These are phyloP conservation scores for Manihot esculenta DNA, from an alignment of 441 rosid species.

Conservation along the genomic window DNA sequence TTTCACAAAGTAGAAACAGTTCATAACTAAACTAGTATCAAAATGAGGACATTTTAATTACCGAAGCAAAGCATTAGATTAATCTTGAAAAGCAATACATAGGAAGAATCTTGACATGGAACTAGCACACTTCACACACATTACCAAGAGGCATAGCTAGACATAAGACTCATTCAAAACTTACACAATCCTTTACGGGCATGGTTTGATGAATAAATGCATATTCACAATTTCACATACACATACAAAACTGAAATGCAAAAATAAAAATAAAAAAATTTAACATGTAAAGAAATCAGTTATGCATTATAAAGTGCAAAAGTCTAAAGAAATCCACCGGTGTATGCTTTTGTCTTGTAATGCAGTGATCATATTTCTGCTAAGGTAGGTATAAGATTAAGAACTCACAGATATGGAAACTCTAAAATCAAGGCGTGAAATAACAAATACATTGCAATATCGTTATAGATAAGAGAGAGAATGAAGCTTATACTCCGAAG, in stretches of 20 bases:
- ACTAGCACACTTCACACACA: not conserved
- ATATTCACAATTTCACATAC: not conserved
- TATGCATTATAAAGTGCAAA: not conserved
- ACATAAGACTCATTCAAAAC: not conserved
- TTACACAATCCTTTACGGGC: not conserved
- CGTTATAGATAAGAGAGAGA: not conserved
- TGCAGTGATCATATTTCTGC: not conserved
- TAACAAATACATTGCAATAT: not conserved
- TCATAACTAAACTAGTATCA: not conserved
- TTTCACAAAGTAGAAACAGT: not conserved
- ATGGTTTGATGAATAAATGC: not conserved
- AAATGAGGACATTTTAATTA: not conserved
- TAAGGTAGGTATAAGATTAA: not conserved
- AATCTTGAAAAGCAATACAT: not conserved
- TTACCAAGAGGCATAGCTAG: not conserved
- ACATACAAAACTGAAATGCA: not conserved
- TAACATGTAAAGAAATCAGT: not conserved
- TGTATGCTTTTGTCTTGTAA: not conserved
- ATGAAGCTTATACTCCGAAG: constrained; percentile 34
- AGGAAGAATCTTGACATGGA: not conserved
- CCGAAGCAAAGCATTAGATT: no score
- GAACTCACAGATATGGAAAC: not conserved
- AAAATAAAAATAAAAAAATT: not conserved
- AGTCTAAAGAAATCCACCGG: not conserved
- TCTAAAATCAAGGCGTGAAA: not conserved